Conservation (phyloP, 2,329 filamentous ascomycete species). For the Aspergillus sp. region DNA sequence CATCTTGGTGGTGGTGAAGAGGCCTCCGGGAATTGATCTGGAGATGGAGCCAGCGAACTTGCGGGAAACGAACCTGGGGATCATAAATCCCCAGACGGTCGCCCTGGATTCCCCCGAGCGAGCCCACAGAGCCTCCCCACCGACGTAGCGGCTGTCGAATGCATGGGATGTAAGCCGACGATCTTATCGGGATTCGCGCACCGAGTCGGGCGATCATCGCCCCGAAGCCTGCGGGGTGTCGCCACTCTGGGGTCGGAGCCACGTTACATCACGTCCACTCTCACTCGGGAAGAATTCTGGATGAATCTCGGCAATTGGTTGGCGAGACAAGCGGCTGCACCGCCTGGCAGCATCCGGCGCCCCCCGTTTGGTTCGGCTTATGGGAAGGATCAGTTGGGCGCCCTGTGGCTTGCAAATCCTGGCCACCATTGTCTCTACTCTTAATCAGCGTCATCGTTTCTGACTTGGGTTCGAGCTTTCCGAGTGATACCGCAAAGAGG, state of each 20-base stretch:
- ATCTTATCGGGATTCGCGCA: neutral
- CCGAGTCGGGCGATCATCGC: constrained; percentile 20
- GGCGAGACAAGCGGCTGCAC: neutral
- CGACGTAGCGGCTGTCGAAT: neutral
- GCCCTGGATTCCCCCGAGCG: neutral
- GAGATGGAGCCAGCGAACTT: too few species aligned
- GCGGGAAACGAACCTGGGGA: neutral
- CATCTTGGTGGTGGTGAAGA: constrained; percentile 6
- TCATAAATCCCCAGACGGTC: neutral
- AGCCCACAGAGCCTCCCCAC: neutral
- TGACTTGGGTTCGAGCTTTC: too few species aligned
- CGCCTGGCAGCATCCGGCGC: neutral
- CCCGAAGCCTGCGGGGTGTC: constrained; percentile 18
- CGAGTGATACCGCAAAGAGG: too few species aligned
- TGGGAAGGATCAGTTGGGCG: neutral
- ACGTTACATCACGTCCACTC: neutral
- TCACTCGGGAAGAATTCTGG: neutral
- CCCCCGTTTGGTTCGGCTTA: neutral
- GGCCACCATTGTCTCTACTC: too few species aligned
- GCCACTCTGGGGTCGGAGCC: neutral
- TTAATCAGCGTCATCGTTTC: too few species aligned
- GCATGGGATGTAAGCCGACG: neutral
- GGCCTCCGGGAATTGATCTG: too few species aligned
- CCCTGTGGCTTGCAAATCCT: too few species aligned
- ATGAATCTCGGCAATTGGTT: neutral